These are phyloP conservation scores for Myriosclerotinia scirpicola DNA, from an alignment of 2,329 filamentous ascomycete species.

Conservation along the genomic window DNA sequence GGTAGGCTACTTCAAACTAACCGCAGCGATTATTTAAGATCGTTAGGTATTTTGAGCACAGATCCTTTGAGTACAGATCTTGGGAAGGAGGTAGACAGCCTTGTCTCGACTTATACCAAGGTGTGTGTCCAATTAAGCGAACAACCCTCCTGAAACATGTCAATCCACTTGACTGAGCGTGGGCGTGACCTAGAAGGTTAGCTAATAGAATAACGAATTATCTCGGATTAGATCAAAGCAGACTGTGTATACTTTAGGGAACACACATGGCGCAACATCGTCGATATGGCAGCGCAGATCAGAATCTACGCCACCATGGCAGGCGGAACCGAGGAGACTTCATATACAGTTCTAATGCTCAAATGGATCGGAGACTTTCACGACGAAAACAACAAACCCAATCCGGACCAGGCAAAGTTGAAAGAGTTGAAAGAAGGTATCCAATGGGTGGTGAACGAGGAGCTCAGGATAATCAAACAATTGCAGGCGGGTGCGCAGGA, in stretches of 20 bases:
- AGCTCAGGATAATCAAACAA: slow-evolving; percentile 8
- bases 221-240: neutral
- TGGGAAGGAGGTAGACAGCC: neutral
- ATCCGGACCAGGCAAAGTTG: neutral
- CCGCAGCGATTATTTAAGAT: slow-evolving; percentile 6
- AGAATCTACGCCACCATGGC: slow-evolving; percentile 12
- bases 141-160: neutral
- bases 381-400: neutral
- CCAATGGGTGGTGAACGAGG: neutral
- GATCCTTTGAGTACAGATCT: neutral
- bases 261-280: neutral
- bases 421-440: slow-evolving; percentile 4
- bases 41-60: neutral
- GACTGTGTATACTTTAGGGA: slow-evolving; percentile 17
- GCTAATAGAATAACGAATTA: neutral
- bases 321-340: slow-evolving; percentile 11
- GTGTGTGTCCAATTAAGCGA: neutral
- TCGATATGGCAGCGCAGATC: slow-evolving; percentile 12
- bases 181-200: neutral
- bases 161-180: neutral
- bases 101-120: neutral
- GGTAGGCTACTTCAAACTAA: slow-evolving; percentile 5
- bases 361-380: slow-evolving; percentile 13
- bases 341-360: slow-evolving; percentile 3
- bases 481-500: neutral